These are phyloP conservation scores for Metschnikowia shivogae DNA, from an alignment of 805 yeast genomes.

Conservation along the genomic window DNA sequence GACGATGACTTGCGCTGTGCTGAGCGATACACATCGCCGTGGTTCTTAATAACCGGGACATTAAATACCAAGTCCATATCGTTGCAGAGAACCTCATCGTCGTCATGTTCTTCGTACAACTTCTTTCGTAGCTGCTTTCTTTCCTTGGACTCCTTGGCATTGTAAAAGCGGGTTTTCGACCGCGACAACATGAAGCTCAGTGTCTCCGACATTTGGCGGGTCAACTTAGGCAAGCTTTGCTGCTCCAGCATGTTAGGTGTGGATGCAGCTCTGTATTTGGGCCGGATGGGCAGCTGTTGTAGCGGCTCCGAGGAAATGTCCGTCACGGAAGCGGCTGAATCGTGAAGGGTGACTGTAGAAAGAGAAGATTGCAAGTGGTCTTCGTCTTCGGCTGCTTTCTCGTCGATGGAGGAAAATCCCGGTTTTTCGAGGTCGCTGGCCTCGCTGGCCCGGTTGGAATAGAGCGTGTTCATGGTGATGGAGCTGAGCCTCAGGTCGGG, in stretches of 20 bases:
- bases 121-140: constrained; percentile 36
- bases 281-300: constrained; percentile 6
- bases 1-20: constrained; percentile 14
- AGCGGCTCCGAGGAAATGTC: constrained; percentile 3
- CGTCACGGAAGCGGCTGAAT: constrained; percentile 1
- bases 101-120: constrained; percentile 38
- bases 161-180: constrained; percentile 32
- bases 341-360: constrained; percentile 19
- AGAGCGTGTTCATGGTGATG: constrained; percentile 27
- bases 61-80: constrained; percentile 41
- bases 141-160: constrained; percentile 35
- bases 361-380: constrained; percentile 16
- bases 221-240: constrained; percentile 4
- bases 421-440: constrained; percentile 3
- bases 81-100: constrained; percentile 34
- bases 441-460: constrained; percentile 12
- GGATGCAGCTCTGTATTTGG: constrained; percentile 15
- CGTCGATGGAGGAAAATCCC: constrained; percentile 3
- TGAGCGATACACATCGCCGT: constrained; percentile 28
- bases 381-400: constrained; percentile 2
- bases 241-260: constrained; percentile 11
- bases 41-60: constrained; percentile 39
- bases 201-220: constrained; percentile 11
- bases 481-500: constrained; percentile 38
- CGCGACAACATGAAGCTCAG: constrained; percentile 25